Percentiles rank a stretch among this genome's conserved stretches.
These are phyloP conservation scores for Breynia disticha DNA, from an alignment of 441 rosid species.

Conservation along the genomic window DNA sequence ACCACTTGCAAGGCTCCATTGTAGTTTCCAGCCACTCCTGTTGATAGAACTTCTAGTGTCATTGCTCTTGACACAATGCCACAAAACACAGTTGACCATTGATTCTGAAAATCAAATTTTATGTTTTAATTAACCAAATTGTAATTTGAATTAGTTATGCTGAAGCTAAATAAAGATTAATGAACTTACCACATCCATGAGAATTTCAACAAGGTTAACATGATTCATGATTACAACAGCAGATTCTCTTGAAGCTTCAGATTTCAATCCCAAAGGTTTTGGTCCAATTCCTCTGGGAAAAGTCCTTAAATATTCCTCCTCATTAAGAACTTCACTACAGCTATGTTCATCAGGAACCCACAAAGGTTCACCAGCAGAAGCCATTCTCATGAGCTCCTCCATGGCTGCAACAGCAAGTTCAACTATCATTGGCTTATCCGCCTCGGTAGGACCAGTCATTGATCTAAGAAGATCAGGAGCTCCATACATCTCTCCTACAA, in stretches of 20 bases:
- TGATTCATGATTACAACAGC: conserved; percentile 84
- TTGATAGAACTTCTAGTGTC: conserved; percentile 82
- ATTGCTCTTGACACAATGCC: conserved; percentile 85
- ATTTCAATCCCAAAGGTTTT: conserved; percentile 58
- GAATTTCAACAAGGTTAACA: conserved; percentile 83
- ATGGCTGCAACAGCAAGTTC: conserved; percentile 96
- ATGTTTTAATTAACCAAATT: conserved; percentile 4
- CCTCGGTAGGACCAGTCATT: conserved; percentile 55
- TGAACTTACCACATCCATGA: conserved; percentile 84
- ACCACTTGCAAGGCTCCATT: conserved; percentile 99
- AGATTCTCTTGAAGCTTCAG: conserved; percentile 85
- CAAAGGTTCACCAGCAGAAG: conserved; percentile 64
- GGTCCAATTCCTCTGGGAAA: conserved; percentile 81
- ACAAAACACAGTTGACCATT: conserved; percentile 83
- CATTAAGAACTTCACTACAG: conserved; percentile 40
- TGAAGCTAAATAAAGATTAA: neutral
- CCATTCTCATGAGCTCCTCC: conserved; percentile 92
- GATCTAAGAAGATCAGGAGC: conserved; percentile 53
- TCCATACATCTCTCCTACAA: conserved; percentile 69
- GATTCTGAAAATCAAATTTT: conserved; percentile 34
- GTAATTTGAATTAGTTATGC: neutral
- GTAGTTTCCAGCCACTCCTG: conserved; percentile 95
- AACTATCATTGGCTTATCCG: conserved; percentile 84
- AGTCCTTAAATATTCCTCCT: conserved; percentile 64
- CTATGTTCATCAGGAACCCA: conserved; percentile 49